Percentiles rank a stretch among this genome's conserved stretches.
Evolutionary conservation across 257 asterid species (phyloP).

Genomic region (Solanum bukasovii): DNA sequence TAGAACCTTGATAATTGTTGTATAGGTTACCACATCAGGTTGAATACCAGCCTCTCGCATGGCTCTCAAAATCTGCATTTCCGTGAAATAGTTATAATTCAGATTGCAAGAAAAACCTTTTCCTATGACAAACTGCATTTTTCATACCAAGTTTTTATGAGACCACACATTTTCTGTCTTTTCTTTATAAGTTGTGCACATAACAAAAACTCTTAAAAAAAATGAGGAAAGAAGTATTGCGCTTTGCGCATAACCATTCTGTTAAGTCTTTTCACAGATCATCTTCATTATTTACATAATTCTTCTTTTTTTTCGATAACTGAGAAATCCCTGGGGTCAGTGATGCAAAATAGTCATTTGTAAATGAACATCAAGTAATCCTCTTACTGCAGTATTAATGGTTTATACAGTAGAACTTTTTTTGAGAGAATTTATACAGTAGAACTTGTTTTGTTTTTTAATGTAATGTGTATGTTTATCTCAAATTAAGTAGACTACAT

Average conservation of each 20-base stretch:
- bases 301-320: not conserved
- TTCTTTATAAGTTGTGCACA: not conserved
- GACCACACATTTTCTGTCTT: not conserved
- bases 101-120: not conserved
- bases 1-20: conserved; percentile 84
- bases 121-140: not conserved
- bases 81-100: conserved; percentile 10
- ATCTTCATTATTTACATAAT: not conserved
- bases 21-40: conserved; percentile 83
- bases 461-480: not conserved
- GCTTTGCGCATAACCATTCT: not conserved
- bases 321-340: not conserved
- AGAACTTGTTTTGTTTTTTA: not conserved
- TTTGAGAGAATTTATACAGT: not conserved
- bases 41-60: conserved; percentile 72
- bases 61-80: conserved; percentile 69
- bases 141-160: not conserved
- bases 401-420: not conserved
- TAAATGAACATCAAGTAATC: not conserved
- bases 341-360: not conserved
- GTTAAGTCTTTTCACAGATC: not conserved
- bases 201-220: not conserved
- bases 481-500: not conserved
- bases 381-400: not conserved
- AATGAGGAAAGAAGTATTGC: not conserved